phyloP scores from a whole-genome alignment of 2,329 filamentous ascomycete species.

The Pezicula radicicola region DNA sequence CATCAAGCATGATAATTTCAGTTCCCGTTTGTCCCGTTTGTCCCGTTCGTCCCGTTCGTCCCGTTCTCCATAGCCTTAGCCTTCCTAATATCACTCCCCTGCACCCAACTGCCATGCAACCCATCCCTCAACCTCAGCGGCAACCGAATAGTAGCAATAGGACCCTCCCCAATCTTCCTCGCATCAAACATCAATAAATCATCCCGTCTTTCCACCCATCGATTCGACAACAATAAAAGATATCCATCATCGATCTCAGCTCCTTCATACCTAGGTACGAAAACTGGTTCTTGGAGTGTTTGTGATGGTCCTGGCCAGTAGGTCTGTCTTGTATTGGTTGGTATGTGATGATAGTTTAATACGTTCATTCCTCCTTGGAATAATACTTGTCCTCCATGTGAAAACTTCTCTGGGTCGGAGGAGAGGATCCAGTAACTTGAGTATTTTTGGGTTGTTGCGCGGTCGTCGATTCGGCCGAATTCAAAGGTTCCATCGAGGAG shows the following conservation, averaged over 20 bases:
- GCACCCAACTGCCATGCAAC: neutral
- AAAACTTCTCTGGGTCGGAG: neutral
- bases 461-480: constrained; percentile 1
- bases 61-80: neutral
- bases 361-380: neutral
- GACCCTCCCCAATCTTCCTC: neutral
- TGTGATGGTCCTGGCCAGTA: neutral
- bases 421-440: neutral
- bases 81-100: neutral
- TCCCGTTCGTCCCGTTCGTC: too few relatives aligned
- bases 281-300: neutral
- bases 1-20: too few relatives aligned
- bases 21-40: too few relatives aligned
- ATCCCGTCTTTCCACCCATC: neutral
- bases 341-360: neutral
- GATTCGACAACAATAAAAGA: neutral
- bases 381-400: neutral
- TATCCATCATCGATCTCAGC: neutral
- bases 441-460: neutral
- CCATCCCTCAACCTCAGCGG: neutral
- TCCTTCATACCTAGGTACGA: neutral
- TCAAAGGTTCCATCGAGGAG: constrained; percentile 39
- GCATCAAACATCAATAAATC: neutral
- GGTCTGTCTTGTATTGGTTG: neutral
- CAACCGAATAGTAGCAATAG: neutral